A percentile compares a stretch with the other conserved stretches of the same genome.
phyloP scores from a whole-genome alignment of 2,329 filamentous ascomycete genomes.

The Scleromitrula shiraiana region DNA sequence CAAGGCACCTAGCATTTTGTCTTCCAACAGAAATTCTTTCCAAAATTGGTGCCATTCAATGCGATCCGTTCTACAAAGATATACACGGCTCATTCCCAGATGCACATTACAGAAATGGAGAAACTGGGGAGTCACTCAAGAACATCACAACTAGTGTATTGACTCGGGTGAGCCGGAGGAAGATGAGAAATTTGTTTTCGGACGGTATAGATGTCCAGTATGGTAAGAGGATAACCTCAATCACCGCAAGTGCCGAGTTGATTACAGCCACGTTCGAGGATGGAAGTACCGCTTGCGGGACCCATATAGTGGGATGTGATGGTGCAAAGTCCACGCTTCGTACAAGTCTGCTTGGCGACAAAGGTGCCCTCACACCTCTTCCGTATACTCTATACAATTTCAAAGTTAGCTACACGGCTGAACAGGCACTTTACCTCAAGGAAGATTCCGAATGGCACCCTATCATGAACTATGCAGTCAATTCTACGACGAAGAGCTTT shows the following conservation, averaged over 20 bases:
- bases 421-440: slow-evolving; percentile 15
- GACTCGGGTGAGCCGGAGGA: background rate
- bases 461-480: slow-evolving; percentile 2
- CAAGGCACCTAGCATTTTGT: background rate
- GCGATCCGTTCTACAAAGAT: background rate
- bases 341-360: slow-evolving; percentile 7
- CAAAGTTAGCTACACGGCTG: background rate
- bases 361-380: slow-evolving; percentile 11
- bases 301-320: slow-evolving; percentile 34
- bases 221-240: background rate
- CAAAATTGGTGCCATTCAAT: background rate
- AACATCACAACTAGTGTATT: background rate
- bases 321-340: slow-evolving; percentile 31
- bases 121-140: background rate
- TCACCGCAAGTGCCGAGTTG: background rate
- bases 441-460: slow-evolving; percentile 2
- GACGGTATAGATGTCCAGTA: slow-evolving; percentile 1
- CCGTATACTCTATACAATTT: background rate
- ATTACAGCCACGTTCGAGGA: slow-evolving; percentile 1
- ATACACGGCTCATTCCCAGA: background rate
- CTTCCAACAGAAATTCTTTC: background rate
- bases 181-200: background rate
- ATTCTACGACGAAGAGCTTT: background rate
- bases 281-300: slow-evolving; percentile 16
- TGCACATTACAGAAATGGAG: background rate